These are phyloP conservation scores for Podospora pseudopauciseta DNA, from an alignment of 495 filamentous ascomycete genomes.

Conservation along the genomic window DNA sequence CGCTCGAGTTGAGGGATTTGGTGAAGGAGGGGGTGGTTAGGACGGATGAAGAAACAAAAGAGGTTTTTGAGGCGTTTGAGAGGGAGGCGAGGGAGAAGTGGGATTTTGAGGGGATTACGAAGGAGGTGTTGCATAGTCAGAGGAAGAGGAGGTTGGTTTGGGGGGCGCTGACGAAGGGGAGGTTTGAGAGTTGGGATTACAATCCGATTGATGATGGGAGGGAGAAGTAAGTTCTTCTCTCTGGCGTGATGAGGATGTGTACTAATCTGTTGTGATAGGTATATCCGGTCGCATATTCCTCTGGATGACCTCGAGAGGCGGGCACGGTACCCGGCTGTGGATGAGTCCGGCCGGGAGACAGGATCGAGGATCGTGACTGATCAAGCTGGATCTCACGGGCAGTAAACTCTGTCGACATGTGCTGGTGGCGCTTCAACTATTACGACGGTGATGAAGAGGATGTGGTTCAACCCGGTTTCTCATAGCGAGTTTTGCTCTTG, in stretches of 20 bases:
- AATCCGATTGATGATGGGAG: constrained; percentile 68
- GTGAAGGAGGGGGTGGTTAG: constrained; percentile 39
- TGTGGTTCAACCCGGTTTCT: background rate
- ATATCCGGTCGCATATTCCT: constrained; percentile 64
- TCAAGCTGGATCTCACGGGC: constrained; percentile 47
- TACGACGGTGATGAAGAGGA: background rate
- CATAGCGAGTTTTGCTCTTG: background rate
- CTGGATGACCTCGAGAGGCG: constrained; percentile 66
- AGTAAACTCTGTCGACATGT: constrained; percentile 25
- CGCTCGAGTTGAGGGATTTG: constrained; percentile 69
- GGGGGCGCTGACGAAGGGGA: constrained; percentile 67
- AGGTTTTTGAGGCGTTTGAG: constrained; percentile 57
- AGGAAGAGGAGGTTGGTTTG: constrained; percentile 68
- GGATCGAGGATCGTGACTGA: constrained; percentile 33
- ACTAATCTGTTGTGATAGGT: constrained; percentile 35
- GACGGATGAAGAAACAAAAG: constrained; percentile 42
- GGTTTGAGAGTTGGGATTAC: constrained; percentile 71
- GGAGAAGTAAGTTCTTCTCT: constrained; percentile 53
- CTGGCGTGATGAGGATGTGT: background rate
- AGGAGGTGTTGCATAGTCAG: constrained; percentile 67
- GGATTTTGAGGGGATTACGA: constrained; percentile 68
- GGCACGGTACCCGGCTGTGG: constrained; percentile 62
- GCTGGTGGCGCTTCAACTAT: background rate
- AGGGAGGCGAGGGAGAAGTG: constrained; percentile 64
- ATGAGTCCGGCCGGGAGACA: constrained; percentile 51